These are phyloP conservation scores for Ascomycota sp. DNA, from an alignment of 2,329 filamentous ascomycete species.

Conservation along the genomic window DNA sequence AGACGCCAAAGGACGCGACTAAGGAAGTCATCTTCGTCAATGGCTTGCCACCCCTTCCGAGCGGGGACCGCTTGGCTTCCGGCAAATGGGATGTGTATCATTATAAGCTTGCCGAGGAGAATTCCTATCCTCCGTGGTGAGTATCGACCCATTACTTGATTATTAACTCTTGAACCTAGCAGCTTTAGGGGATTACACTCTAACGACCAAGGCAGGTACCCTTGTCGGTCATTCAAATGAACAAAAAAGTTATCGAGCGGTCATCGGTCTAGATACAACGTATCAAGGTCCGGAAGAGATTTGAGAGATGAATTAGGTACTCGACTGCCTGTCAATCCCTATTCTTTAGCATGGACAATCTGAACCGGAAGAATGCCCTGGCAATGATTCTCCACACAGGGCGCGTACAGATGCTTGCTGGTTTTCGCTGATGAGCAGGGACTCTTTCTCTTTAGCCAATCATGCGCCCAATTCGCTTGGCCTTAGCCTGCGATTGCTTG, in stretches of 20 bases:
- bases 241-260: background rate
- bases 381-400: too few species aligned
- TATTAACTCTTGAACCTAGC: too few species aligned
- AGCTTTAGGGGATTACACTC: too few species aligned
- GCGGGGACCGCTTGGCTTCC: conserved; percentile 34
- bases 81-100: conserved; percentile 44
- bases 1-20: conserved; percentile 28
- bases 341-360: too few species aligned
- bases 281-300: too few species aligned
- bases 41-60: conserved; percentile 71
- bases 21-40: conserved; percentile 41
- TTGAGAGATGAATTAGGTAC: too few species aligned
- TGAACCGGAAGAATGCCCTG: too few species aligned
- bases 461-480: conserved; percentile 63
- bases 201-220: conserved; percentile 24
- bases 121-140: conserved; percentile 48
- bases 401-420: background rate
- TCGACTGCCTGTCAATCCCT: too few species aligned
- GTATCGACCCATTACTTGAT: conserved; percentile 13
- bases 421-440: too few species aligned
- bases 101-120: conserved; percentile 40
- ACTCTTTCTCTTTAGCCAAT: conserved; percentile 10
- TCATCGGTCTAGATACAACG: too few species aligned
- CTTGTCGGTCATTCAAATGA: conserved; percentile 38
- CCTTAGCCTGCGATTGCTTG: conserved; percentile 63